These are phyloP conservation scores for Ganoderma multipileum DNA, from an alignment of 1,284 basidiomycete genomes.

Conservation along the genomic window DNA sequence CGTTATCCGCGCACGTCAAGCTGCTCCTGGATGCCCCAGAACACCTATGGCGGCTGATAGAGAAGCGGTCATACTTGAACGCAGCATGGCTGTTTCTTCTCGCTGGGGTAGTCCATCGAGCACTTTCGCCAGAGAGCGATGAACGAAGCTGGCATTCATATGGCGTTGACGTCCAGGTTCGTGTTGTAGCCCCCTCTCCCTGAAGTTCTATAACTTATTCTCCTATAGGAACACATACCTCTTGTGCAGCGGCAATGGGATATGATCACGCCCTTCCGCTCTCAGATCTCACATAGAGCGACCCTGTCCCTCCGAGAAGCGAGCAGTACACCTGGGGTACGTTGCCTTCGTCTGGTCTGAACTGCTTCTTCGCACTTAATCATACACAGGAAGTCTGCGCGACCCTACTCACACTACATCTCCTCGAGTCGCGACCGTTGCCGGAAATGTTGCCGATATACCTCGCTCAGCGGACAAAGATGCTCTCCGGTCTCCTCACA, in stretches of 20 bases:
- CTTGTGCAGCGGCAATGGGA: constrained; percentile 92
- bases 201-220: neutral
- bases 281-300: constrained; percentile 85
- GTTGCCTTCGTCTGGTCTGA: neutral
- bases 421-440: constrained; percentile 84
- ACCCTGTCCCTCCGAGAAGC: constrained; percentile 73
- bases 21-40: constrained; percentile 89
- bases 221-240: constrained; percentile 74
- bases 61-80: constrained; percentile 77
- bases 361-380: constrained; percentile 1
- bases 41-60: constrained; percentile 85
- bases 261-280: constrained; percentile 79
- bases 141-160: constrained; percentile 56
- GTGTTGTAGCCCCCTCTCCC: constrained; percentile 25
- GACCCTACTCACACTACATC: constrained; percentile 79
- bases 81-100: constrained; percentile 89
- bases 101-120: constrained; percentile 80
- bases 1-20: constrained; percentile 87
- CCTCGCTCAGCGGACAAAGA: constrained; percentile 75
- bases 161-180: constrained; percentile 70
- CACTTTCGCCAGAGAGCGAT: constrained; percentile 63
- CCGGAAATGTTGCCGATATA: constrained; percentile 74
- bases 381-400: constrained; percentile 69
- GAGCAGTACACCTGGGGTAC: constrained; percentile 32
- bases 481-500: constrained; percentile 57